Base-by-base conservation (phyloP, 257 asterid species). In the Sherardia arvensis region DNA sequence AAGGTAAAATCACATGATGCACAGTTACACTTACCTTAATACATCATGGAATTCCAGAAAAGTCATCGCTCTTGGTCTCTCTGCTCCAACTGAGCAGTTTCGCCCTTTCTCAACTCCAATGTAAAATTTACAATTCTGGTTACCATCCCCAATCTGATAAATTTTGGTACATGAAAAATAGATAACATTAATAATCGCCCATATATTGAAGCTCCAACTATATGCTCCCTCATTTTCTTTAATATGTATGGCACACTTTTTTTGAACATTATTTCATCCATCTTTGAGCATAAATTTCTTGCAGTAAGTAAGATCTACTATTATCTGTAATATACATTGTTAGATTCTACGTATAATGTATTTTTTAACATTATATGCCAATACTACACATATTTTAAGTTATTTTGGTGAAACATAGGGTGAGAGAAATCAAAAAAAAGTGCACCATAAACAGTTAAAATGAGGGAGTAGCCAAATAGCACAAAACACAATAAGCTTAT, bases 31-130 rank as follows among this genome's bases (percentile, higher is more conserved):
- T 87, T 83, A 91, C 98, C 90, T 83, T 28, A 38, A 26, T 71
- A 86, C 86, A 62, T 83, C 88, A 71, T 91, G 98, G 74, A 88
- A 88, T 76, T 88, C 96, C 67, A 72, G 80, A 70, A 83, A 78
- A 32, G 81, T 85, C 79, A 81, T 62, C 81, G 86, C 73, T 59
- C 81, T 77, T 61, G 65, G 81, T 77, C 66, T 86, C 72, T 82
- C 89, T 69, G 2, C n/a, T 73, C 96, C 88, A 76, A 91, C 60
- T 8, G 88, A 78, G 79, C 92, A 83, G 68, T 75, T 83, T 72
- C 96, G 80, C 65, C 79, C 80, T 75, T 91, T 88, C 8, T 68
- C 78, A 33, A 91, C 90, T 75, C 98, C 98, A 72, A 88, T 65
- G 65, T 80, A 91, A 72, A 83, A 69, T 53, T 70, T 72, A 38